Conservation (phyloP, 108 stramenopile genomes). For the Seminavis robusta region DNA sequence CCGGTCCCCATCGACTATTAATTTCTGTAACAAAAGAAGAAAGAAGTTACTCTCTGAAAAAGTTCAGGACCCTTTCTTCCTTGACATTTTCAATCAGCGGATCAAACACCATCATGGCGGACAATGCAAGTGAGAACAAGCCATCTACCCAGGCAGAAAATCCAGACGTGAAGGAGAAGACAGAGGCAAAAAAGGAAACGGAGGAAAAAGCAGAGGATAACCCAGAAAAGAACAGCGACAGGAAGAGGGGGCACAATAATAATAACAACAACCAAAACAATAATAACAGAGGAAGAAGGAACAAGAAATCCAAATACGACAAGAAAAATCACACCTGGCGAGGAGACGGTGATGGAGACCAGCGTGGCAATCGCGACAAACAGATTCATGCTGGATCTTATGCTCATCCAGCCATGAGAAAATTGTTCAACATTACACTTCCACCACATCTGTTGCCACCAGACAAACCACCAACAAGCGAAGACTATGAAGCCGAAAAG, state of each 20-base stretch:
- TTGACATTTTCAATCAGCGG: too few species aligned
- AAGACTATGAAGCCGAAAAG: constrained; percentile 6
- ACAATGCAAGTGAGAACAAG: background rate
- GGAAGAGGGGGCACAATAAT: background rate
- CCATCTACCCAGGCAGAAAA: background rate
- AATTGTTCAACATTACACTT: constrained; percentile 36
- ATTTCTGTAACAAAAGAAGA: too few species aligned
- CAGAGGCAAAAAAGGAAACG: background rate
- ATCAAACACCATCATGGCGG: background rate
- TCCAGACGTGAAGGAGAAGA: background rate
- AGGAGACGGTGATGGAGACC: constrained; percentile 18
- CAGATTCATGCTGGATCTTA: constrained; percentile 59
- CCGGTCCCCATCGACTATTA: too few species aligned
- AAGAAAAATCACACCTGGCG: background rate
- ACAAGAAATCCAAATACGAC: constrained; percentile 2
- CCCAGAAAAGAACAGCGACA: background rate
- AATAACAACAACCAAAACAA: background rate
- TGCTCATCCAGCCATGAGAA: constrained; percentile 52
- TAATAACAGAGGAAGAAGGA: constrained; percentile 9
- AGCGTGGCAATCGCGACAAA: too few species aligned
- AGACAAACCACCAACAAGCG: background rate
- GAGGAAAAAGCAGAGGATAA: too few species aligned
- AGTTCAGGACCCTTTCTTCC: too few species aligned
- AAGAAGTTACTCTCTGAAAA: too few species aligned
- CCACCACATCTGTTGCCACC: background rate